Conservation (phyloP, 1,139 yeast species). For the Kodamaea alishanica region DNA sequence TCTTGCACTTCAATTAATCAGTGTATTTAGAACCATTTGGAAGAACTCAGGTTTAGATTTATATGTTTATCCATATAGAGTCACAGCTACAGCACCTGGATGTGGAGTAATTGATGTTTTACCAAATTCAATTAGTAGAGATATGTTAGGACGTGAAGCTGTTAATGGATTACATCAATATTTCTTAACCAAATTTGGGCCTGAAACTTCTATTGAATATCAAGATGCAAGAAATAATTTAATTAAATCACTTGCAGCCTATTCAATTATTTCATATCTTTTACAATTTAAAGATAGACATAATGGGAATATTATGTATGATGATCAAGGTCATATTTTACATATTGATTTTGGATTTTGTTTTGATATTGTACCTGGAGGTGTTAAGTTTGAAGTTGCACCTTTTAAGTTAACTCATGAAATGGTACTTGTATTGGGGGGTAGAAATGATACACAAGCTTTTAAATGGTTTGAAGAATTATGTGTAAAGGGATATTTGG, state of each 20-base stretch:
- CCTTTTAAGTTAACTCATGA: conserved; percentile 96
- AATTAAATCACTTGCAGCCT: conserved; percentile 92
- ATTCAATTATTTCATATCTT: conserved; percentile 86
- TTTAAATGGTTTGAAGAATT: conserved; percentile 93
- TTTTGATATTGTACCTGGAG: conserved; percentile 98
- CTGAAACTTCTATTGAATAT: conserved; percentile 83
- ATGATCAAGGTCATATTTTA: conserved; percentile 86
- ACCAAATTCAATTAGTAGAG: conserved; percentile 92
- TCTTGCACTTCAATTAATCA: conserved; percentile 84
- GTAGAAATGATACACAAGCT: conserved; percentile 77
- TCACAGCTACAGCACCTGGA: conserved; percentile 98
- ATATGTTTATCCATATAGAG: conserved; percentile 89
- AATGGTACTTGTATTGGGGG: conserved; percentile 96
- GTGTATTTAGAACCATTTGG: conserved; percentile 91
- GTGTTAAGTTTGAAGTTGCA: conserved; percentile 94
- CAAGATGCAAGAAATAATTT: conserved; percentile 91
- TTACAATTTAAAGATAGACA: conserved; percentile 97
- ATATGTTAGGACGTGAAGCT: conserved; percentile 98
- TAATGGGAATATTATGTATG: conserved; percentile 98
- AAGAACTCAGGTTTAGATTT: conserved; percentile 81
- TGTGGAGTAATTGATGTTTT: conserved; percentile 98
- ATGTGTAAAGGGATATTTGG: conserved; percentile 87
- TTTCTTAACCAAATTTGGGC: conserved; percentile 88
- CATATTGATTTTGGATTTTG: conserved; percentile 99
- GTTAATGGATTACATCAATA: conserved; percentile 95